These are phyloP conservation scores for Hericium coralloides DNA, from an alignment of 768 basidiomycete genomes.

Conservation along the genomic window DNA sequence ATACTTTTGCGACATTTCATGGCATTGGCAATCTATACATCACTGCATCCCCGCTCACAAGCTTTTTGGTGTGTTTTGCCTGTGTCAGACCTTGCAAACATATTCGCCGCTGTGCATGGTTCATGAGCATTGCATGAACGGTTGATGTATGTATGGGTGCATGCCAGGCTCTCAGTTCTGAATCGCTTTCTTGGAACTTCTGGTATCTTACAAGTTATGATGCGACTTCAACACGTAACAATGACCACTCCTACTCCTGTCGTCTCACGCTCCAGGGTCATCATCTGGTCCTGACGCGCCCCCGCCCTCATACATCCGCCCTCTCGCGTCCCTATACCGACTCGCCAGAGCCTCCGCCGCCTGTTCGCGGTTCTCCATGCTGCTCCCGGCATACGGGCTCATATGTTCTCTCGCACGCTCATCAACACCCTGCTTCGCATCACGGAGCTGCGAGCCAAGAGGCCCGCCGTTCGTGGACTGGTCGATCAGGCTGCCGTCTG, in stretches of 20 bases:
- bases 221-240: background rate
- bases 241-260: background rate
- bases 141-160: too few relatives aligned
- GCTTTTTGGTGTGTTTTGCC: background rate
- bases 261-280: conserved; percentile 1
- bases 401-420: background rate
- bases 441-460: conserved; percentile 1
- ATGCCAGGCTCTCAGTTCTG: too few relatives aligned
- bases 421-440: conserved; percentile 4
- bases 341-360: conserved; percentile 11
- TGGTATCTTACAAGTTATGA: background rate
- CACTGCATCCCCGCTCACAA: background rate
- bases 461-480: background rate
- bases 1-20: background rate
- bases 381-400: conserved; percentile 2
- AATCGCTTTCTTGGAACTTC: too few relatives aligned
- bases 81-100: background rate
- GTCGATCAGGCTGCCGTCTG: background rate
- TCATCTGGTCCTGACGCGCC: background rate
- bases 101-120: background rate
- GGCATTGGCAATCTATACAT: background rate
- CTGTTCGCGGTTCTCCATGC: conserved; percentile 11
- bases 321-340: conserved; percentile 9
- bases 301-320: conserved; percentile 1
- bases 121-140: background rate